Evolutionary conservation across 768 basidiomycete genomes (phyloP), one percentile per base, ranked within the genome.

Genomic region (Suillus paluster): DNA sequence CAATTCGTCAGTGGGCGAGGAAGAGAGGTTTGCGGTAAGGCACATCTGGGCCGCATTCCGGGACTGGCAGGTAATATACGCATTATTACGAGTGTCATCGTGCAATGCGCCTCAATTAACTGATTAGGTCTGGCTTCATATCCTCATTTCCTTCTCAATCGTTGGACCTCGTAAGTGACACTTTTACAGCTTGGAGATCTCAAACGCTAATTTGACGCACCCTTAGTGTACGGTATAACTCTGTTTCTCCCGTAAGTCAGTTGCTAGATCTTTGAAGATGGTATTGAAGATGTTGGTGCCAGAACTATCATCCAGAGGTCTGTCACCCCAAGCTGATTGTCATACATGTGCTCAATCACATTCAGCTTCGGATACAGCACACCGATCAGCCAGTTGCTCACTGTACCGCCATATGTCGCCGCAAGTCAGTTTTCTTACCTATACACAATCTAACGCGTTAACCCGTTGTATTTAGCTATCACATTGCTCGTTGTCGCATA

Each of bases 181-280:
- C 9, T 12, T 27, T 50, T 4, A 11, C 34, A 21, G 17, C 33
- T n/a, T 23, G 12, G 21, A 3, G 14, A 25, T 4, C 14, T 1
- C 6, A n/a, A 30, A 33, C 4, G 27, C 7, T 49, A 17, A 48
- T 19, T 12, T 21, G 9, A 49, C 11, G 6, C 33, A 17, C 15
- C 23, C 34, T n/a, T 41, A 89, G 88, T 89, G 3, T 89, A 86
- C 66, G 89, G 88, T 2, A 88, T 89, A 50, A 88, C 89, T 0
- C 75, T 89, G n/a, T n/a, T n/a, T n/a, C n/a, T n/a, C n/a, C n/a
- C n/a, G n/a, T n/a, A n/a, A n/a, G n/a, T n/a, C n/a, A 4, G 11
- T 27, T 46, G 30, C 19, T 52, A 23, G 55, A 23, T n/a, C n/a
- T 55, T 9, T 65, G 33, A 33, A 36, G 8, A 15, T n/a, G 42